These are phyloP conservation scores for Seiridium unicorne DNA, from an alignment of 2,329 filamentous ascomycete species.

Conservation along the genomic window DNA sequence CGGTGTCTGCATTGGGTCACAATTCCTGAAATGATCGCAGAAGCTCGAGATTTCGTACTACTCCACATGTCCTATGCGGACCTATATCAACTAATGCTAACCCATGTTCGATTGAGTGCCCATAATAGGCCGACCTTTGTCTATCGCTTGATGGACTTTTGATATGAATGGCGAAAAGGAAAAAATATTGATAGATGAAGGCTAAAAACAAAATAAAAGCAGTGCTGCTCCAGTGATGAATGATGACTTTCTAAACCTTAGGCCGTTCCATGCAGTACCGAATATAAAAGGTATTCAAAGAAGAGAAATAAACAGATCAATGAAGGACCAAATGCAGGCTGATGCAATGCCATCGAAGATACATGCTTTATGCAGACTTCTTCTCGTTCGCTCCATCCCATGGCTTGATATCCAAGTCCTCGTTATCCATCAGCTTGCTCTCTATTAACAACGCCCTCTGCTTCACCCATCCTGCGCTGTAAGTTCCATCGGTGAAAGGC, in stretches of 20 bases:
- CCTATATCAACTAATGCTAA: no score
- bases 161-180: no score
- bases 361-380: conserved; percentile 1
- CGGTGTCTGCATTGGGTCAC: no score
- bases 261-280: background rate
- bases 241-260: background rate
- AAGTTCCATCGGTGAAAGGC: background rate
- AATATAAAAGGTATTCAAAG: conserved; percentile 3
- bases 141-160: no score
- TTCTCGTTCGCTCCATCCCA: background rate
- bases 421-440: background rate
- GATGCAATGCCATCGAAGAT: conserved; percentile 3
- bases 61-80: no score
- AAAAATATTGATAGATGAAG: background rate
- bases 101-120: no score
- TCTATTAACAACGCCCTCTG: conserved; percentile 6
- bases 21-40: no score
- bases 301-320: background rate
- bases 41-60: no score
- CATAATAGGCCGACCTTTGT: no score
- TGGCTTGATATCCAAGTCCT: background rate
- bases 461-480: background rate
- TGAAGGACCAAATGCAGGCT: background rate
- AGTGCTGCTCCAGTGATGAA: background rate
- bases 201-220: background rate